Evolutionary conservation across 306 rosid species (phyloP), one percentile per base, ranked within the genome.

Genomic region (Malus orientalis): DNA sequence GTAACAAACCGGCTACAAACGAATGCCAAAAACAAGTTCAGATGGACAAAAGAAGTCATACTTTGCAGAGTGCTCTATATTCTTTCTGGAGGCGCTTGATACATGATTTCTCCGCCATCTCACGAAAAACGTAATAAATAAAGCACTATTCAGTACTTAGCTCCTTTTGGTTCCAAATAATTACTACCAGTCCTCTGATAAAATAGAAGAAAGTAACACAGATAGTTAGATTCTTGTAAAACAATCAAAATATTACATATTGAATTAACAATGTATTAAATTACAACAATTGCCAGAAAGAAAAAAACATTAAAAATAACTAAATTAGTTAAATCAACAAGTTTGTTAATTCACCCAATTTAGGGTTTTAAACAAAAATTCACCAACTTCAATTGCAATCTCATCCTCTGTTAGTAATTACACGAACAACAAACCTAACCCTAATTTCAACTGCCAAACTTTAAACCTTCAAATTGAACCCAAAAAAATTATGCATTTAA

Each of bases 31-130:
- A 73, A 42, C 30, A 68, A 71, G 22, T 29, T 57, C 47, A 45
- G 70, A 29, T 16, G 51, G 69, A 81, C 62, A 79, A 76, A 69
- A 76, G 74, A 77, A 79, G 55, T 4, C 83, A 25, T 80, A 90
- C 99, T 87, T 96, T 96, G 85, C 99, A 96, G 58, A 96, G 92
- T n/a, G 99, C 92, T 89, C 99, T 90, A 73, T 89, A 96, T 86
- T 96, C 99, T 88, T 91, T 96, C 79, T 96, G 99, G 81, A 96
- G 96, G 76, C 98, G 95, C 89, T 91, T 90, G 90, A 89, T 47
- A 78, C 99, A 96, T 59, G 98, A 70, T 82, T 89, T 96, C 62
- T 92, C 98, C 25, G 99, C 99, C 99, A 96, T 96, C 81, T 69
- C 85, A 79, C 79, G 23, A 79, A 76, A 55, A 57, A 71, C 20